These are phyloP conservation scores for Alternaria alternata DNA, from an alignment of 2,329 filamentous ascomycete species.

Conservation along the genomic window DNA sequence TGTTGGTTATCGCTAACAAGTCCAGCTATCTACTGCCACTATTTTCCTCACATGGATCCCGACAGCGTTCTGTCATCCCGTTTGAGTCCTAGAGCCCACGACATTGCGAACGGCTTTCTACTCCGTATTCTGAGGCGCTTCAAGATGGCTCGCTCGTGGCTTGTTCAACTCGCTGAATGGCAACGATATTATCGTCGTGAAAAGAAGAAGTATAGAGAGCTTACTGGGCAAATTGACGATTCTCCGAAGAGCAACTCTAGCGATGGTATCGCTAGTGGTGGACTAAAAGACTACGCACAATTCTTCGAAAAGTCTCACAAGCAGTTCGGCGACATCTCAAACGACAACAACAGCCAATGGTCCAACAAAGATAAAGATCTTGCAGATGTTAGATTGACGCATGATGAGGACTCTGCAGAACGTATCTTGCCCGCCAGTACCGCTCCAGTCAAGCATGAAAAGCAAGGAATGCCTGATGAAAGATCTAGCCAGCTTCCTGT, in stretches of 20 bases:
- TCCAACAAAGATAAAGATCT: conserved; percentile 17
- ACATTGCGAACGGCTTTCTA: conserved; percentile 27
- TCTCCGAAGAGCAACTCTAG: conserved; percentile 30
- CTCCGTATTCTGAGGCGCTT: conserved; percentile 26
- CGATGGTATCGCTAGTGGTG: conserved; percentile 24
- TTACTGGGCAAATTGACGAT: conserved; percentile 23
- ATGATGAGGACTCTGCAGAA: conserved; percentile 25
- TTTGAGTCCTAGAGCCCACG: conserved; percentile 25
- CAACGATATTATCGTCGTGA: conserved; percentile 21
- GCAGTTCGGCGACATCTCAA: conserved; percentile 25
- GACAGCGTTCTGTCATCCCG: conserved; percentile 58
- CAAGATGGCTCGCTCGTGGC: conserved; percentile 23
- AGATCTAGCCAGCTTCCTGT: neutral
- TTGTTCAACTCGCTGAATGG: conserved; percentile 16
- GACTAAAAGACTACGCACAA: conserved; percentile 27
- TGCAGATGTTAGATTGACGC: conserved; percentile 21
- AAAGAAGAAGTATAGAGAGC: conserved; percentile 20
- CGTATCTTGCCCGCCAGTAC: conserved; percentile 1
- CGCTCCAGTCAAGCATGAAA: conserved; percentile 13
- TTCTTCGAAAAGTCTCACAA: conserved; percentile 32
- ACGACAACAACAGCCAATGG: conserved; percentile 15
- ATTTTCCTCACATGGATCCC: conserved; percentile 74
- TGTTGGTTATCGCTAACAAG: conserved; percentile 4
- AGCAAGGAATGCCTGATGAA: neutral
- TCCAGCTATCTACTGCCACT: conserved; percentile 68